Conservation (phyloP, 2,329 filamentous ascomycete species). For the Botrytis hyacinthi region DNA sequence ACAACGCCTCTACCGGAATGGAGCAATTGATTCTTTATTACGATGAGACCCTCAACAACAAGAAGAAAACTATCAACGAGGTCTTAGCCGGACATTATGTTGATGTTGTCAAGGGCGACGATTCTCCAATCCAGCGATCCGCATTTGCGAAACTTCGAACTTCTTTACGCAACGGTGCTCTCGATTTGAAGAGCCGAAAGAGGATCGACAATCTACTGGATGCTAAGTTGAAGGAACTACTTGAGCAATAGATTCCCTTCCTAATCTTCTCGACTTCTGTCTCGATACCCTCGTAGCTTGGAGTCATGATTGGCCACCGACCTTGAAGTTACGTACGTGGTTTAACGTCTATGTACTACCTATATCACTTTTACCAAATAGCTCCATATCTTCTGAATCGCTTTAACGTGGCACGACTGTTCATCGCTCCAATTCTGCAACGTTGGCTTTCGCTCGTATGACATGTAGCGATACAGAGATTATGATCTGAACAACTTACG, state of each 20-base stretch:
- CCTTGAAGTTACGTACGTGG: neutral
- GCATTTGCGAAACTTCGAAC: constrained; percentile 52
- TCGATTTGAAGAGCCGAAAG: constrained; percentile 56
- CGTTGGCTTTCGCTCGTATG: constrained; percentile 17
- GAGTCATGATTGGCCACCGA: constrained; percentile 17
- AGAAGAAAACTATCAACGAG: constrained; percentile 49
- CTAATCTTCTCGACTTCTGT: neutral
- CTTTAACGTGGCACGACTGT: constrained; percentile 11
- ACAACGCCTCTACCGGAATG: constrained; percentile 55
- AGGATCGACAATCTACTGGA: constrained; percentile 53
- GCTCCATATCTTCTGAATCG: constrained; percentile 9
- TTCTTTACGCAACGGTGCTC: constrained; percentile 52
- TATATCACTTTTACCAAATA: constrained; percentile 2
- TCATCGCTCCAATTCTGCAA: constrained; percentile 16
- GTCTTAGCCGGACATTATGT: constrained; percentile 55
- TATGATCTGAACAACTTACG: constrained; percentile 28
- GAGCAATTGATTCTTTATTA: constrained; percentile 65
- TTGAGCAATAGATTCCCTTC: constrained; percentile 43
- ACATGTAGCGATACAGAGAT: constrained; percentile 21
- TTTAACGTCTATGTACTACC: constrained; percentile 7
- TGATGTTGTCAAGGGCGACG: constrained; percentile 51
- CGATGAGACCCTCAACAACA: constrained; percentile 53
- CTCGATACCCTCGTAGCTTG: constrained; percentile 11
- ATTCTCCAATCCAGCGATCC: constrained; percentile 41
- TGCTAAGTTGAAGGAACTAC: constrained; percentile 49